Evolutionary conservation across 1,284 basidiomycete genomes (phyloP), one percentile per base, ranked within the genome.

Genomic region (Coriolopsis trogii): DNA sequence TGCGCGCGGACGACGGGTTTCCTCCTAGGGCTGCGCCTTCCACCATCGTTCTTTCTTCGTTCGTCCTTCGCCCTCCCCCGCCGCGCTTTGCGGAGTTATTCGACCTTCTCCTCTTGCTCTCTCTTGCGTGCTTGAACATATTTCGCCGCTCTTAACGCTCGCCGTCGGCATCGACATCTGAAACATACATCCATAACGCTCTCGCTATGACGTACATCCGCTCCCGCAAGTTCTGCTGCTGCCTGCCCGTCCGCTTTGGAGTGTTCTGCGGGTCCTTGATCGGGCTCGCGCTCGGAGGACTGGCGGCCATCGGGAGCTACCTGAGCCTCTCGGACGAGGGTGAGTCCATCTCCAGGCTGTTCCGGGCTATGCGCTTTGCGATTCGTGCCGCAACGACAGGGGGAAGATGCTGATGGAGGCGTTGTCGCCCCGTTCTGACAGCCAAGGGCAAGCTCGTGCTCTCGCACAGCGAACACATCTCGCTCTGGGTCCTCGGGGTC

Each of bases 221-320:
- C 47, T 63, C 66, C 26, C 67, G 67, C 62, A 68, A 66, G 59
- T 85, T 84, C 68, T 84, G 80, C 69, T 82, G 79, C 68, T 84
- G 81, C 68, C 73, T 85, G 62, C 79, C 83, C 42, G 79, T 85
- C 66, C 75, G 81, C 59, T 73, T 82, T 53, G 82, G 82, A 54
- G 81, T 84, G 30, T 79, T 84, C 65, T 79, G 84, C 58, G 71
- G 82, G 54, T 71, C 77, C 40, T 61, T 80, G 23, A 53, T 81
- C 20, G 74, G 74, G 37, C 65, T 80, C 53, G 58, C 72, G 33
- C 65, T 72, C 26, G 80, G 80, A 26, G 70, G 72, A 0, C 64
- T 75, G n/a, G n/a, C n/a, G n/a, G n/a, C n/a, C n/a, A n/a, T n/a
- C n/a, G n/a, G n/a, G n/a, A n/a, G n/a, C n/a, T n/a, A n/a, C n/a